Conservation (phyloP, 192 early-diverging fungal species). For the Dissophora globulifera region DNA sequence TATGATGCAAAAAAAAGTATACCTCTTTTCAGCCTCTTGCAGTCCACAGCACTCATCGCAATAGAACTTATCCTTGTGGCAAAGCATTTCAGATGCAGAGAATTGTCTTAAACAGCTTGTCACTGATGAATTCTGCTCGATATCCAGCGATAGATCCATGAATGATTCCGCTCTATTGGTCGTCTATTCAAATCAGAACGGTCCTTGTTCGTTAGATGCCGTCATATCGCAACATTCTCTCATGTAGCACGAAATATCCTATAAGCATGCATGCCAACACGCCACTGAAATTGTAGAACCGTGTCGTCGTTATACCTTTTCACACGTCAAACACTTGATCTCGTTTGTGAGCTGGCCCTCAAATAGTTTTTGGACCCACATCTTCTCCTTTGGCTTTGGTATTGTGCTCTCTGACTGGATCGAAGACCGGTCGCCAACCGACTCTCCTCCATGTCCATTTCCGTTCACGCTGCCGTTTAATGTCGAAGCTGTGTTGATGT, state of each 20-base stretch:
- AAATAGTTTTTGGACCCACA: constrained; percentile 97
- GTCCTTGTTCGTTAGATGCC: neutral
- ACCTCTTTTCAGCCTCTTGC: constrained; percentile 96
- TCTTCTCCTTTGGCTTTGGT: constrained; percentile 57
- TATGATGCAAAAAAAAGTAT: too few relatives aligned
- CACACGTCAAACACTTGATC: constrained; percentile 96
- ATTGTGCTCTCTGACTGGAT: constrained; percentile 47
- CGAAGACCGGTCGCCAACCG: constrained; percentile 48
- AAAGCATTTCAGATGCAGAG: constrained; percentile 93
- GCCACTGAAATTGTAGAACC: neutral
- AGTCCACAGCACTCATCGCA: constrained; percentile 94
- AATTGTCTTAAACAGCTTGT: constrained; percentile 95
- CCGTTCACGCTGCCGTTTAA: constrained; percentile 25
- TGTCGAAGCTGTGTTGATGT: constrained; percentile 25
- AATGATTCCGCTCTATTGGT: constrained; percentile 95
- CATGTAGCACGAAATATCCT: too few relatives aligned
- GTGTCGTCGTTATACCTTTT: constrained; percentile 73
- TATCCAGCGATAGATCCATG: constrained; percentile 95
- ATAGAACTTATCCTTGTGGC: constrained; percentile 98
- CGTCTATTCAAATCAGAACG: constrained; percentile 55
- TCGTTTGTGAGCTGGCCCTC: constrained; percentile 97
- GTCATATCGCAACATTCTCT: constrained; percentile 2
- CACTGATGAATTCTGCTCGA: constrained; percentile 96
- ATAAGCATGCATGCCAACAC: too few relatives aligned
- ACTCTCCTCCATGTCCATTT: constrained; percentile 20